A percentile compares a stretch with the other conserved stretches of the same genome.
Evolutionary conservation across 2,329 filamentous ascomycete genomes (phyloP).

Genomic region (Myriosclerotinia scirpicola): DNA sequence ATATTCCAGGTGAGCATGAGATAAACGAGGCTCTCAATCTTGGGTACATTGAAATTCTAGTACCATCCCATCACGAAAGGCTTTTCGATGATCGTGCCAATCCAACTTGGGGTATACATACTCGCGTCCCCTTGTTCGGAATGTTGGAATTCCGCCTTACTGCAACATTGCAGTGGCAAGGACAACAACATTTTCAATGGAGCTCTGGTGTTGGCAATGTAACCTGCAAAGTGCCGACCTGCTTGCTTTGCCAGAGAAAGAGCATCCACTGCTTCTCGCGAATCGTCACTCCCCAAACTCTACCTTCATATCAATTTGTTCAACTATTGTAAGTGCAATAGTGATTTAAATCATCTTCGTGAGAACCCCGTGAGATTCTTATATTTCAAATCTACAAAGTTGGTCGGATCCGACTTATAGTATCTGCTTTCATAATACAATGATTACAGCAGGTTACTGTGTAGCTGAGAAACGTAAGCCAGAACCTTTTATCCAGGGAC

Average conservation of each 20-base stretch:
- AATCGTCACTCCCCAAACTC: not conserved
- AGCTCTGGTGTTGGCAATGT: not conserved
- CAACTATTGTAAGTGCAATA: not conserved
- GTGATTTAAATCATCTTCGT: not conserved
- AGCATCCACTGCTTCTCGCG: not conserved
- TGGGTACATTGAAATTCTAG: not conserved
- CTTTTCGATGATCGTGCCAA: not conserved
- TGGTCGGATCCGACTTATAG: slow-evolving; percentile 5
- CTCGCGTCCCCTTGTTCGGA: not conserved
- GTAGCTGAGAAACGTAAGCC: slow-evolving; percentile 12
- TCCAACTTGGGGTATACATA: too few relatives aligned
- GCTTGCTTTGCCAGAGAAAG: not conserved
- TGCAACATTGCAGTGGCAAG: not conserved
- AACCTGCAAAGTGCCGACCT: not conserved
- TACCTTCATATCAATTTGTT: not conserved
- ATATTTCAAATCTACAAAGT: not conserved
- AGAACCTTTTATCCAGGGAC: not conserved
- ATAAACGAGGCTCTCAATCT: not conserved
- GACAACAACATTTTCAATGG: not conserved
- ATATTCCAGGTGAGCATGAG: not conserved
- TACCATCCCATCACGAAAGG: not conserved
- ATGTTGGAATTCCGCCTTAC: not conserved
- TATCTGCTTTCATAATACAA: not conserved
- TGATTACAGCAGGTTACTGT: not conserved
- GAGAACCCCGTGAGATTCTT: not conserved